A percentile compares a stretch with the other conserved stretches of the same genome.
Conservation (phyloP, 2,329 filamentous ascomycete genomes). For the Aureobasidium sp. region DNA sequence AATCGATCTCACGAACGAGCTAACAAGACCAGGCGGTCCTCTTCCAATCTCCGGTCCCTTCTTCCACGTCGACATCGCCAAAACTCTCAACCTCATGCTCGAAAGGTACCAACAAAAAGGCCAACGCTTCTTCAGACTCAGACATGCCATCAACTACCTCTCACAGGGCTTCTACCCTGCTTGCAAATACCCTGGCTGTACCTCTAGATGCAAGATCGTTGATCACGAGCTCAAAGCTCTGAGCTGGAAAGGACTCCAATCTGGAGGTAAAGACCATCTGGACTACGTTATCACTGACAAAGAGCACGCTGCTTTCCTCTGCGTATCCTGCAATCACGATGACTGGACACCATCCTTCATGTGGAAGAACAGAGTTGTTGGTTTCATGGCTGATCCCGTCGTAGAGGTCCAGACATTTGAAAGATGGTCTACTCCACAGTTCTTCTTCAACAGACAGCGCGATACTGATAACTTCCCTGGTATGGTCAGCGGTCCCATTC, state of each 20-base stretch:
- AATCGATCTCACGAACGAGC: background rate
- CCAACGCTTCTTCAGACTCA: background rate
- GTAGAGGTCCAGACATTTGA: background rate
- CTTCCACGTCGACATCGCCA: background rate
- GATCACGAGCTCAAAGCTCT: background rate
- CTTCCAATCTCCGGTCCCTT: background rate
- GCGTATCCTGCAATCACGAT: background rate
- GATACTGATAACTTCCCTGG: background rate
- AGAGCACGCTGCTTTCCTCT: background rate
- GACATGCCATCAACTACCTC: background rate
- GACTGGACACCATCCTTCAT: background rate
- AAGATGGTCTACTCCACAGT: background rate
- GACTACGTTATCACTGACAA: background rate
- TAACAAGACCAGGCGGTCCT: background rate
- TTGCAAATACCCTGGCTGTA: background rate
- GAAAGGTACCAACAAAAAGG: background rate
- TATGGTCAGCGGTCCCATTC: background rate
- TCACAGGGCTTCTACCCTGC: background rate
- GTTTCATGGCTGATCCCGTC: background rate
- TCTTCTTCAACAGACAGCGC: background rate
- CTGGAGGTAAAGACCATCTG: background rate
- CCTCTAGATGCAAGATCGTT: background rate
- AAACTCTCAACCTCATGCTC: background rate
- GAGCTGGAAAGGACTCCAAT: background rate
- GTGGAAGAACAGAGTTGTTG: background rate